phyloP scores from a whole-genome alignment of 768 basidiomycete genomes.

The Pholiota conissans region DNA sequence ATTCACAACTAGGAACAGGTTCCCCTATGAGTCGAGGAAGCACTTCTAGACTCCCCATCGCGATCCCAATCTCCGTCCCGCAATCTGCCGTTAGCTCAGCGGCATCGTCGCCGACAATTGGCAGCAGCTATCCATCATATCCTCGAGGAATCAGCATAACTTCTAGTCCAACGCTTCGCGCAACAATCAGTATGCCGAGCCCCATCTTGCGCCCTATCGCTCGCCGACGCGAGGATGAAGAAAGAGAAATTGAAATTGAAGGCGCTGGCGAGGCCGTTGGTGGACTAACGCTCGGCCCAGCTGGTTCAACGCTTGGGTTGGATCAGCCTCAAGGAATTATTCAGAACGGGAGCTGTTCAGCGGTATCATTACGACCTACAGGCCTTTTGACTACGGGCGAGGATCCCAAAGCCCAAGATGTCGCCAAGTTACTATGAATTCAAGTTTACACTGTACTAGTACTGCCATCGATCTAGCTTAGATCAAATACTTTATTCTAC shows the following conservation, averaged over 20 bases:
- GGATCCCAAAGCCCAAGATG: neutral
- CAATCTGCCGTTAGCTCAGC: constrained; percentile 58
- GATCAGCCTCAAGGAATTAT: neutral
- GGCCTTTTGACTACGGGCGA: neutral
- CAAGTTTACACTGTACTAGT: neutral
- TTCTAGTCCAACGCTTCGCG: constrained; percentile 74
- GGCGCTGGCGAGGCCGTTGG: constrained; percentile 80
- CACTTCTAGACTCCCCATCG: constrained; percentile 54
- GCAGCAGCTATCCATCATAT: constrained; percentile 46
- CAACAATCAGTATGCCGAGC: constrained; percentile 64
- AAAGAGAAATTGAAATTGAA: constrained; percentile 73
- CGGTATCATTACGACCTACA: neutral
- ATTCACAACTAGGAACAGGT: constrained; percentile 48
- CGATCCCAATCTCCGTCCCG: constrained; percentile 68
- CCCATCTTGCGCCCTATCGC: constrained; percentile 73
- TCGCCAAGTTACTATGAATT: neutral
- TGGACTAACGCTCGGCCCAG: constrained; percentile 51
- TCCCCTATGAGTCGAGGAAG: constrained; percentile 52
- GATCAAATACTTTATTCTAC: neutral
- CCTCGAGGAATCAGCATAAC: constrained; percentile 55
- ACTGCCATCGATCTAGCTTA: neutral
- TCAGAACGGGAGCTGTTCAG: neutral
- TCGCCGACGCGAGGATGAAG: constrained; percentile 54
- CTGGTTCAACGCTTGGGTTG: neutral
- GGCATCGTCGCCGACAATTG: constrained; percentile 72